Evolutionary conservation across 108 stramenopile genomes (phyloP).

Genomic region (Mediolabrus comicus): DNA sequence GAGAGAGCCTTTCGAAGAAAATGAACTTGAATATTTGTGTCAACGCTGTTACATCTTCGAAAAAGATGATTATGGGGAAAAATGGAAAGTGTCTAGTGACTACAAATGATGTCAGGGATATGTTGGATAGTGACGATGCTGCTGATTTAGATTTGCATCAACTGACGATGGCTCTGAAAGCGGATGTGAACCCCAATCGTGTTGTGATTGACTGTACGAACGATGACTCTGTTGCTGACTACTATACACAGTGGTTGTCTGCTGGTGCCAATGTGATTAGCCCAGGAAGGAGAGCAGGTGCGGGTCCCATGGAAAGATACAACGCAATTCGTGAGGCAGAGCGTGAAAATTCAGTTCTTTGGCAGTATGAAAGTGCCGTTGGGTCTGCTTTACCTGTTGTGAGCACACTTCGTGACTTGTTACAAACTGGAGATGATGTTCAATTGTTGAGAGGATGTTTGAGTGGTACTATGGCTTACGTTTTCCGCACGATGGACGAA

Average conservation of each 20-base stretch:
- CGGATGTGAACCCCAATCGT: slow-evolving; percentile 78
- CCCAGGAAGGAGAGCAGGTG: slow-evolving; percentile 58
- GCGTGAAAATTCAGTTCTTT: slow-evolving; percentile 48
- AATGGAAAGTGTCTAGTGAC: slow-evolving; percentile 51
- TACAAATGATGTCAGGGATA: slow-evolving; percentile 27
- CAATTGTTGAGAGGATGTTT: slow-evolving; percentile 62
- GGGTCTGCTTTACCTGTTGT: slow-evolving; percentile 80
- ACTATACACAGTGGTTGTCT: slow-evolving; percentile 71
- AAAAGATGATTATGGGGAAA: slow-evolving; percentile 57
- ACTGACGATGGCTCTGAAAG: slow-evolving; percentile 53
- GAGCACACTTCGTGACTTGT: slow-evolving; percentile 69
- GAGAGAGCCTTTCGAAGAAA: slow-evolving; percentile 48
- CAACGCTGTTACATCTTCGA: slow-evolving; percentile 53
- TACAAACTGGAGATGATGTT: slow-evolving; percentile 69
- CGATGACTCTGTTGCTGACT: slow-evolving; percentile 51
- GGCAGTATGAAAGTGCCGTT: slow-evolving; percentile 78
- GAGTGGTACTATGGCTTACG: slow-evolving; percentile 77
- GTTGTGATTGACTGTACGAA: slow-evolving; percentile 81
- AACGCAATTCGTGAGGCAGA: slow-evolving; percentile 52
- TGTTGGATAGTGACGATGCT: slow-evolving; percentile 48
- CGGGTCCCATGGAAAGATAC: slow-evolving; percentile 69
- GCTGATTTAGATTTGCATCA: slow-evolving; percentile 54
- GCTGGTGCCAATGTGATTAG: slow-evolving; percentile 72
- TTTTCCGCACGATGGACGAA: slow-evolving; percentile 54
- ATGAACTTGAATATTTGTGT: slow-evolving; percentile 53